phyloP scores from a whole-genome alignment of 2,329 filamentous ascomycete species.

The Trichothecium sympodiale region DNA sequence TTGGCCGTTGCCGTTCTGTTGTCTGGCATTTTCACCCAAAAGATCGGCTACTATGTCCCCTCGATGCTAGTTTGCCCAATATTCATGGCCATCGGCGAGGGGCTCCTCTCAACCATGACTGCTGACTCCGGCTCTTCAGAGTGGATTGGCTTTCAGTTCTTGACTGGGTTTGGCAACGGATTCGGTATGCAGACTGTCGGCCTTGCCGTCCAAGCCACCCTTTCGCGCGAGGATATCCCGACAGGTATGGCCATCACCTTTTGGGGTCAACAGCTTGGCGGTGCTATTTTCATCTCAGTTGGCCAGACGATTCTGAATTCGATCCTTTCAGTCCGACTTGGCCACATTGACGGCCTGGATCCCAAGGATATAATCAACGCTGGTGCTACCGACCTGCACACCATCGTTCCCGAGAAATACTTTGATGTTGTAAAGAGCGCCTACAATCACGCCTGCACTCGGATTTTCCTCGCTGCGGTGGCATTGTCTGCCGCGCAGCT shows the following conservation, averaged over 20 bases:
- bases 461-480: conserved; percentile 51
- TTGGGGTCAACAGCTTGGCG: conserved; percentile 48
- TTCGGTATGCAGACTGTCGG: conserved; percentile 36
- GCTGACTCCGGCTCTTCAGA: background rate
- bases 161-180: conserved; percentile 31
- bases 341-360: conserved; percentile 24
- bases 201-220: conserved; percentile 44
- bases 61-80: conserved; percentile 20
- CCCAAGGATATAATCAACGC: conserved; percentile 29
- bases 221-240: conserved; percentile 39
- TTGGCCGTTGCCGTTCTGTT: conserved; percentile 40
- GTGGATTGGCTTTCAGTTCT: conserved; percentile 12
- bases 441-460: conserved; percentile 53
- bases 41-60: conserved; percentile 49
- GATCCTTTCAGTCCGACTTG: conserved; percentile 21
- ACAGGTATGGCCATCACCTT: conserved; percentile 44
- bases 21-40: conserved; percentile 36
- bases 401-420: conserved; percentile 35
- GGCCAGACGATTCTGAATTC: conserved; percentile 43
- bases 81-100: conserved; percentile 17
- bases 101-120: conserved; percentile 18
- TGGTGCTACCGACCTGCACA: conserved; percentile 50
- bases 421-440: conserved; percentile 44
- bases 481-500: conserved; percentile 44
- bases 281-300: conserved; percentile 45